Base-by-base conservation (phyloP, 2,329 filamentous ascomycete species). In the Diatrype stigma region DNA sequence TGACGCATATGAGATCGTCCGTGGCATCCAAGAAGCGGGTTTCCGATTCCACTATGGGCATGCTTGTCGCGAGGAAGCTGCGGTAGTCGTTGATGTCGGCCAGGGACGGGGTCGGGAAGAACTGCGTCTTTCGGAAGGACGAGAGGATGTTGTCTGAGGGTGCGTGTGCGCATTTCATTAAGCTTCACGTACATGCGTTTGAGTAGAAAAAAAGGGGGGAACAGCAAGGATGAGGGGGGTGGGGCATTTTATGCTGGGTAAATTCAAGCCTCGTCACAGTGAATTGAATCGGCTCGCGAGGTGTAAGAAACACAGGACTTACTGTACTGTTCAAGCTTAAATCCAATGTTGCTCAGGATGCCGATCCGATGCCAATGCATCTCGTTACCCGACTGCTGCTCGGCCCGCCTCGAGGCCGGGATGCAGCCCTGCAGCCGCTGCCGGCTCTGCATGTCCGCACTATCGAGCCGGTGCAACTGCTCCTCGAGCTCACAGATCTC, bases 401-500 rank as follows among this genome's bases (percentile, higher is more conserved):
- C 82, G 2, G 73, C 73, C 8, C 86, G 73, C 26, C 85, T 71
- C 1, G 84, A 87, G 1, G 84, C 82, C 3, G 80, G 85, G 3
- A 76, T 56, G 19, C 78, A 73, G 6, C 72, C 67, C 19, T 70
- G 71, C 35, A 69, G 69, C 28, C 73, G 60, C 1, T 71, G 68
- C 3, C 74, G 67, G 8, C 67, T 70, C 53, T 78, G 73, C 0
- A 80, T 80, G 58, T 84, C 80, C 1, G 71, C 69, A 19, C 70
- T 71, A 61, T 96, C 92, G 1, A 94, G 70, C 0, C 76, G 74
- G 17, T 82, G 80, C 1, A 96, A 77, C 51, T 92, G 84, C 61
- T 90, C 85, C 68, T 96, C 91, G 35, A 96, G 74, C 60, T 93
- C 87, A 28, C 78, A 77, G 17, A 96, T 81, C 66, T 96, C 90